Evolutionary conservation across 2,329 filamentous ascomycete species (phyloP).

Genomic region (Diaporthe humulicola): DNA sequence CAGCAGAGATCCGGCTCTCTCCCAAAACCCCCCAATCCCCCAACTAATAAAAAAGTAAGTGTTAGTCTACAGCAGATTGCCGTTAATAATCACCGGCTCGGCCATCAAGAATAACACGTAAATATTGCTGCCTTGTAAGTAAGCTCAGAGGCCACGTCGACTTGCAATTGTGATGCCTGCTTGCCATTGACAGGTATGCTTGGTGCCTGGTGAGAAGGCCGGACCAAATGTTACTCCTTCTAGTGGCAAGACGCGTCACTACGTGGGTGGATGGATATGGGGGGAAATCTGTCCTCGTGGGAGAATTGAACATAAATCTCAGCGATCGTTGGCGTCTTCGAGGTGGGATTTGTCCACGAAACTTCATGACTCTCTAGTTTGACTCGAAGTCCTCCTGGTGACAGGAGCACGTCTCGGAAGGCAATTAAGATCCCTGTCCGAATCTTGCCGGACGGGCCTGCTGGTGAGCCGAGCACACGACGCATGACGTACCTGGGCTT

Average conservation of each 20-base stretch:
- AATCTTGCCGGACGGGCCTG: neutral
- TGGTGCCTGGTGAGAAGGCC: neutral
- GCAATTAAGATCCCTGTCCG: conserved; percentile 26
- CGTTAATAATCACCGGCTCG: neutral
- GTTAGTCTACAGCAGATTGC: neutral
- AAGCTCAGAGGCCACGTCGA: neutral
- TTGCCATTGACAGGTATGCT: neutral
- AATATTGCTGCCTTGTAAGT: neutral
- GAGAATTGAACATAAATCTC: neutral
- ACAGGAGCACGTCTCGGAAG: neutral
- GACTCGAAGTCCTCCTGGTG: neutral
- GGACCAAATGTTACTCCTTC: neutral
- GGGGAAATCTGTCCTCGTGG: neutral
- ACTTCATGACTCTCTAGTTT: neutral
- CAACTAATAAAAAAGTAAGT: too few species aligned
- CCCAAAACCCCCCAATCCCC: too few species aligned
- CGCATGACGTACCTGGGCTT: conserved; percentile 24
- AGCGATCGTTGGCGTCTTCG: neutral
- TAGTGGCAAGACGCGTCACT: neutral
- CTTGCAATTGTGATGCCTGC: neutral
- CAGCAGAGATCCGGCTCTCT: neutral
- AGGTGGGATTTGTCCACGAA: neutral
- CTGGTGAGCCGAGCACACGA: conserved; percentile 17
- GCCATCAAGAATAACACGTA: neutral
- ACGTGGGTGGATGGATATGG: neutral